phyloP scores from a whole-genome alignment of 495 filamentous ascomycete genomes.

The Niebla homalea region DNA sequence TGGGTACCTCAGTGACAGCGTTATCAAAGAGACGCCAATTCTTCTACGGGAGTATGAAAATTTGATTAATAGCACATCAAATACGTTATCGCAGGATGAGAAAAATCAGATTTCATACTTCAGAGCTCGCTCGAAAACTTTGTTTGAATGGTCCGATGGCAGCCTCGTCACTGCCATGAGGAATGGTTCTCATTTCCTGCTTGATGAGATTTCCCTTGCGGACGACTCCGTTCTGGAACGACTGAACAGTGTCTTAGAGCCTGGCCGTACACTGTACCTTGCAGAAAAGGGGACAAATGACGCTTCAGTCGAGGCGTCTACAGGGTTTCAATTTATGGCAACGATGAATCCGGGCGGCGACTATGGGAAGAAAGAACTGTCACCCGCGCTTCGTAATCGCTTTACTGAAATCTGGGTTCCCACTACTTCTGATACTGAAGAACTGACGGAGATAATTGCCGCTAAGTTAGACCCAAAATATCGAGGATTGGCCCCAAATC shows the following conservation, averaged over 20 bases:
- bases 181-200: slow-evolving; percentile 73
- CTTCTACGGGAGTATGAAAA: slow-evolving; percentile 38
- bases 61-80: slow-evolving; percentile 21
- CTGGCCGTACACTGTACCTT: slow-evolving; percentile 69
- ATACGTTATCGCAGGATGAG: slow-evolving; percentile 35
- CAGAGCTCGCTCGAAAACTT: slow-evolving; percentile 51
- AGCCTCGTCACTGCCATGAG: slow-evolving; percentile 93
- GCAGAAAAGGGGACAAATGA: slow-evolving; percentile 85
- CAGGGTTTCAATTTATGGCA: slow-evolving; percentile 88
- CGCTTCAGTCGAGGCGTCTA: slow-evolving; percentile 59
- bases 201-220: slow-evolving; percentile 95
- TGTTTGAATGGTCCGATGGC: slow-evolving; percentile 96
- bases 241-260: slow-evolving; percentile 94
- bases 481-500: slow-evolving; percentile 39
- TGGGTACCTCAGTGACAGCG: neutral
- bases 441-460: slow-evolving; percentile 74
- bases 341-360: slow-evolving; percentile 99
- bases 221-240: slow-evolving; percentile 96
- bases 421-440: slow-evolving; percentile 59
- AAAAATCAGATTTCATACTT: slow-evolving; percentile 44
- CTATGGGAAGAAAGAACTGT: slow-evolving; percentile 94
- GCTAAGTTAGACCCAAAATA: slow-evolving; percentile 48
- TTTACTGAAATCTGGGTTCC: slow-evolving; percentile 99
- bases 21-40: slow-evolving; percentile 20
- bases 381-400: slow-evolving; percentile 84